Base-by-base conservation (phyloP, 108 stramenopile species). In the Schizochytrium sp. region DNA sequence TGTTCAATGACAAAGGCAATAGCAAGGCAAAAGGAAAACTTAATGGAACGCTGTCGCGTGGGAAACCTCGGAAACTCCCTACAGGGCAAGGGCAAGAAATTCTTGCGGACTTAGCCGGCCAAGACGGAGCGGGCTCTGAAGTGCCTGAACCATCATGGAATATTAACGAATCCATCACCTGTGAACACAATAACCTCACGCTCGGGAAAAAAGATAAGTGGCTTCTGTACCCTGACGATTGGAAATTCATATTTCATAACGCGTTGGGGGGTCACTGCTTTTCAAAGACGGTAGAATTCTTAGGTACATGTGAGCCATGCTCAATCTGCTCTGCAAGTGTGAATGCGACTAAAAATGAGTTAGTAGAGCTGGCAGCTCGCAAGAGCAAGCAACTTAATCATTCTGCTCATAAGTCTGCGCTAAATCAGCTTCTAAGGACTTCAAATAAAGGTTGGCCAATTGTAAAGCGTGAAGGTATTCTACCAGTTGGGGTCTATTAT, bases 241-340 rank as follows among this genome's bases (percentile, higher is more conserved):
- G 76, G 76, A 53, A 83, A 5, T 83, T 55, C 47, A 5, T 83
- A 5, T 13, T 49, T 5, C 49, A 38, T 5, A 49, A 83, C 15
- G 76, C 76, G 15, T 42, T 83, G 15, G 76, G 50, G 12, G 76
- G 76, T 13, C 50, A 38, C 12, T 83, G 76, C 76, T n/a, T 55
- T 47, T 10, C 5, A 47, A 7, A 46, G n/a, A 83, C 76, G 0
- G n/a, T n/a, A 42, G 53, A 38, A 5, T 83, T 47, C 13, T n/a
- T 5, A 5, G 53, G 8, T 38, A 19, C 76, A 5, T 10, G 5
- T 28, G 3, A 12, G 1, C 28, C 76, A 40, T 83, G 76, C 53
- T 8, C 47, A 2, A 42, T 10, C 0, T 83, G 76, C 28, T 5
- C 5, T 5, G 76, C 45, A 38, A 40, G 8, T 40, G 47, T 10